Evolutionary conservation across 2,329 filamentous ascomycete species (phyloP), one percentile per base, ranked within the genome.

Genomic region (Botrytis deweyae): DNA sequence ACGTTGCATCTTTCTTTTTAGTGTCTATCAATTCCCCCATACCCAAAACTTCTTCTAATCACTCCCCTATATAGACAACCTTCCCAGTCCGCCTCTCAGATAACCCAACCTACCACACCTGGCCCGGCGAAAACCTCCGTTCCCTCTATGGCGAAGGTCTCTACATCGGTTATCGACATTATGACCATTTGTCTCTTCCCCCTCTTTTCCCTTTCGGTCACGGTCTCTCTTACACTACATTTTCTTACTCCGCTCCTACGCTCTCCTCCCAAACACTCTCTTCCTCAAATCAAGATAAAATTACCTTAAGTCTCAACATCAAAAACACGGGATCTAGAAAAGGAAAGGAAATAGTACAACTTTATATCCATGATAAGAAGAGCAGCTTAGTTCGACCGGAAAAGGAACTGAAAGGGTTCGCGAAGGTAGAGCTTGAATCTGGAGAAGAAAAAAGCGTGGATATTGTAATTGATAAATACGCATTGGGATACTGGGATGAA

Each of bases 171-270:
- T 94, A 94, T 82, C 84, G 89, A 29, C 90, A 92, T 82, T 93
- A 92, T 81, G 91, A 94, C 78, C 87, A 87, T 33, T 83, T 85
- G 20, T 84, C 85, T 40, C 86, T 90, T 68, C 82, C 85, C 8
- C 89, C 90, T 0, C 84, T 92, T 0, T 94, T 93, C 82, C 86
- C 90, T 42, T 94, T 94, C 76, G 92, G 92, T 18, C 91, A 93
- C 80, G 92, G 92, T 1, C 85, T 94, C 12, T 92, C 90, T 0
- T 94, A 94, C 81, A 93, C 91, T 0, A 87, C 83, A 0, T 94
- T 94, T 80, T 85, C 87, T 65, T 91, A 92, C 78, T 88, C 89
- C 22, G 83, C 85, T 1, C 86, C 89, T 0, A 85, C 85, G 5
- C 84, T 91, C 71, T 85, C 83, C 77, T 78, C 80, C 3, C 81